These are phyloP conservation scores for Teunomyces barrocoloradensis DNA, from an alignment of 805 yeast species.

Conservation along the genomic window DNA sequence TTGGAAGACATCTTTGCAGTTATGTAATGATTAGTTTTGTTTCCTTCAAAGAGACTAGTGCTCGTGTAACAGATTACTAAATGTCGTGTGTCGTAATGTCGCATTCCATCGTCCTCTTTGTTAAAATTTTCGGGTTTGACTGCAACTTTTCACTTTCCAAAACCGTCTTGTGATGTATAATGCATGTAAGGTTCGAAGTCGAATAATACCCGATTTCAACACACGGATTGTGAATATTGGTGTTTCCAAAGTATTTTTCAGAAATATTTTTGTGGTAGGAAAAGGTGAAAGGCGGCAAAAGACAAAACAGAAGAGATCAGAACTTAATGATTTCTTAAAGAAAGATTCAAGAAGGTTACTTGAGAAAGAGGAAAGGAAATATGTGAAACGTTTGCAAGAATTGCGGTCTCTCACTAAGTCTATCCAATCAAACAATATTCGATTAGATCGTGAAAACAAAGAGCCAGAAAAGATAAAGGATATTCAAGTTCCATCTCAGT, in stretches of 20 bases:
- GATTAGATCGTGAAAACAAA: constrained; percentile 9
- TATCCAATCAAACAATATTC: constrained; percentile 4
- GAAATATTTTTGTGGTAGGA: constrained; percentile 2
- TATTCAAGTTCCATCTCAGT: constrained; percentile 14
- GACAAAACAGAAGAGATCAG: neutral
- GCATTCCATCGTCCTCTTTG: neutral
- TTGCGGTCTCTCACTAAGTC: constrained; percentile 24
- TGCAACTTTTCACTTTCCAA: neutral
- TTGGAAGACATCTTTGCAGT: constrained; percentile 3
- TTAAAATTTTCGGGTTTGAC: neutral
- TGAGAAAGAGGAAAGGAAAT: constrained; percentile 20
- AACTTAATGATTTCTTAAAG: constrained; percentile 10
- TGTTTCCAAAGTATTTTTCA: neutral
- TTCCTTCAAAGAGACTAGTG: neutral
- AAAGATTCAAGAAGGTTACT: constrained; percentile 20
- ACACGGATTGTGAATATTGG: neutral
- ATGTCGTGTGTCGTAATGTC: constrained; percentile 3
- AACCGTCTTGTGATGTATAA: neutral
- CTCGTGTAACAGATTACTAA: neutral
- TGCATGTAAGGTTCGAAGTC: neutral
- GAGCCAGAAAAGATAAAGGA: constrained; percentile 13
- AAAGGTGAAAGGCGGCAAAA: neutral
- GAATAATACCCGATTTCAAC: neutral
- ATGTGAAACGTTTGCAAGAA: constrained; percentile 23
- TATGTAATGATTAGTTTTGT: neutral